These are phyloP conservation scores for Aspergillus quadrilineatus DNA, from an alignment of 2,329 filamentous ascomycete species.

Conservation along the genomic window DNA sequence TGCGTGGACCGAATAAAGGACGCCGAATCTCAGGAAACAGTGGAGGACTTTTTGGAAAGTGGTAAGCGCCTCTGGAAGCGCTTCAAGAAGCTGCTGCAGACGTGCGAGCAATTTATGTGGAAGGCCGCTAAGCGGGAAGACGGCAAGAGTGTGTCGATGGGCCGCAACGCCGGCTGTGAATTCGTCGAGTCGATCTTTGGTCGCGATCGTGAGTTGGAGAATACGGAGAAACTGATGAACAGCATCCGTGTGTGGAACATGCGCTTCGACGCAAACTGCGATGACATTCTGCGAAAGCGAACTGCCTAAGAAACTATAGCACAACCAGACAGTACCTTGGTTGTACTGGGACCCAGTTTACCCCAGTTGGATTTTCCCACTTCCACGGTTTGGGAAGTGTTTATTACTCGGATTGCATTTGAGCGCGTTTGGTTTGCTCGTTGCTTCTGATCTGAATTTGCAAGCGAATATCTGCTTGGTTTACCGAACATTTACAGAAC, in stretches of 20 bases:
- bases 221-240: conserved; percentile 91
- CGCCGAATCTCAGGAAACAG: conserved; percentile 71
- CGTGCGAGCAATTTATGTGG: conserved; percentile 94
- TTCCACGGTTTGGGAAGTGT: not conserved
- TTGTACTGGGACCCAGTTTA: not conserved
- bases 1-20: conserved; percentile 69
- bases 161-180: conserved; percentile 87
- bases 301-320: conserved; percentile 31
- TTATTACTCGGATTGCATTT: conserved; percentile 33
- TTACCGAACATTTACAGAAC: not conserved
- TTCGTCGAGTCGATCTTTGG: conserved; percentile 97
- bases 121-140: conserved; percentile 74
- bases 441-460: conserved; percentile 19
- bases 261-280: conserved; percentile 93
- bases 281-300: conserved; percentile 71
- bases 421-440: conserved; percentile 37
- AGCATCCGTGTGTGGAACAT: conserved; percentile 84
- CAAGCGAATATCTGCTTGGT: conserved; percentile 17
- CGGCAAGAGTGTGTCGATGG: conserved; percentile 70
- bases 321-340: conserved; percentile 3
- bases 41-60: conserved; percentile 86
- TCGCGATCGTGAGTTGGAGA: conserved; percentile 81
- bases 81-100: conserved; percentile 81
- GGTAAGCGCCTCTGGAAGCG: conserved; percentile 84
- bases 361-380: not conserved